Evolutionary conservation across 257 asterid species (phyloP), one percentile per base, ranked within the genome.

Genomic region (Ajuga chamaepitys): DNA sequence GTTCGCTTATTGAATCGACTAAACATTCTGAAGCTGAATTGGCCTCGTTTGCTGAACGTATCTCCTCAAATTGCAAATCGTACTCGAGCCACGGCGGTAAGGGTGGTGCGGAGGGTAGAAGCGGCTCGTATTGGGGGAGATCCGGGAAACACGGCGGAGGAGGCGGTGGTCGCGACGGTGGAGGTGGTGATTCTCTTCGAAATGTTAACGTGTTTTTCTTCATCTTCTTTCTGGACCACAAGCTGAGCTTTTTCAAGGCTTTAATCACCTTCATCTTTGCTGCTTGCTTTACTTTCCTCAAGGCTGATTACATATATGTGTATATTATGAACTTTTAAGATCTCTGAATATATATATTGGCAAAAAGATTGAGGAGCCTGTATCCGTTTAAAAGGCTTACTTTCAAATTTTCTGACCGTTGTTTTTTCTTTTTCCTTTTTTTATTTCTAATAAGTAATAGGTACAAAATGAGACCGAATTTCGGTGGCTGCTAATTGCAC

Each of bases 61-160:
- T 44, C 54, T 80, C 81, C 14, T 75, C 57, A 66, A 69, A 60
- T 38, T 64, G 80, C 45, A 68, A 21, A 52, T 78, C 77, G 35
- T 53, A 71, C 13, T 85, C 86, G 25, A 81, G 48, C 88, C 87
- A 80, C 1, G 85, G 77, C n/a, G 91, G 94, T 63, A 88, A 26
- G 0, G 91, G 94, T 4, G 95, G 95, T 26, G 93, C 93, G 0
- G 93, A 85, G 1, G 95, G 95, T 72, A 80, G 77, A 64, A 74
- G 60, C 4, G 82, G 78, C 61, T 67, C 68, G 42, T 71, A 74
- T 1, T 61, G 77, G 67, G 68, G 51, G 37, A 74, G 65, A 26
- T n/a, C 63, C 34, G 62, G 67, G 28, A 35, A 63, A 17, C 22
- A 44, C 5, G 70, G 73, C 9, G 61, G n/a, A 0, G 22, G 76